A percentile compares a stretch with the other conserved stretches of the same genome.
Evolutionary conservation across 345 rosid genomes (phyloP).

Genomic region (Citrus trifoliata): DNA sequence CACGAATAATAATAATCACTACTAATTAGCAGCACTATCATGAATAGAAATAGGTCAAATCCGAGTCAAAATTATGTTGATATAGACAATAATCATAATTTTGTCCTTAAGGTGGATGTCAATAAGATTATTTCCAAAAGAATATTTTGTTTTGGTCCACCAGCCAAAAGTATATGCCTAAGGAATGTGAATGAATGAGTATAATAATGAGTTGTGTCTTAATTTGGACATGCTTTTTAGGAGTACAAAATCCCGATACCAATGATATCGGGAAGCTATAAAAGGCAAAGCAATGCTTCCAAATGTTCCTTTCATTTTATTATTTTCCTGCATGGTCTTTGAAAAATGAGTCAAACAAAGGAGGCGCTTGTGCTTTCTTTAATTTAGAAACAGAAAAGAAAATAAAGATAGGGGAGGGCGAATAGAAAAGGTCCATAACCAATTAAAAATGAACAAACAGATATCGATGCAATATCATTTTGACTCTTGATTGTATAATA

Average conservation of each 20-base stretch:
- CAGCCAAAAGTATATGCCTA: background rate
- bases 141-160: background rate
- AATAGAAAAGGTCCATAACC: background rate
- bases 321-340: background rate
- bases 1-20: background rate
- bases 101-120: slow-evolving; percentile 24
- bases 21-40: background rate
- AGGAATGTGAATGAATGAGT: no score
- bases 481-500: background rate
- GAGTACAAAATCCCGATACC: background rate
- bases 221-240: no score
- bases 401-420: background rate
- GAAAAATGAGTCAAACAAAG: slow-evolving; percentile 12
- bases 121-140: background rate
- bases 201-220: no score
- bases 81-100: slow-evolving; percentile 16
- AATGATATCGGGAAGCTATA: background rate
- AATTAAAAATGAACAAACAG: no score
- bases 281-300: background rate
- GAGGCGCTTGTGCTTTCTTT: slow-evolving; percentile 1
- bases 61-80: background rate
- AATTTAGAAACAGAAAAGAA: background rate
- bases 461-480: background rate
- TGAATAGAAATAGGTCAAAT: slow-evolving; percentile 5
- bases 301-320: background rate